A percentile compares a stretch with the other conserved stretches of the same genome.
phyloP scores from a whole-genome alignment of 2,329 filamentous ascomycete genomes.

The Fusarium brachygibbosum region DNA sequence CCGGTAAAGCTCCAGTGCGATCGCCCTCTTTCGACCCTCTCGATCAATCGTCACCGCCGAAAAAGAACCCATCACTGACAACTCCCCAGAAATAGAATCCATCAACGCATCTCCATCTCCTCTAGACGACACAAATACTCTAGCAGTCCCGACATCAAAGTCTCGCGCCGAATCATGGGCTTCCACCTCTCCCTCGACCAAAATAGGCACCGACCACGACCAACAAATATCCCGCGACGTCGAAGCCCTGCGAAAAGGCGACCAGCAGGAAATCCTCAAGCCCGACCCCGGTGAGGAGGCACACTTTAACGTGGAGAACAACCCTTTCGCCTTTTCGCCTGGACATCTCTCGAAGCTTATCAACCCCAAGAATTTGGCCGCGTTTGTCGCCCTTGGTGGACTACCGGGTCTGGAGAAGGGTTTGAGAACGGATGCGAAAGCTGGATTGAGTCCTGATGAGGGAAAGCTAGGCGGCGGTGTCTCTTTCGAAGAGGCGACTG shows the following conservation, averaged over 20 bases:
- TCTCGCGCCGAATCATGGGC: slow-evolving; percentile 36
- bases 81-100: slow-evolving; percentile 22
- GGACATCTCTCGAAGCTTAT: slow-evolving; percentile 85
- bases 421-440: slow-evolving; percentile 75
- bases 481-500: slow-evolving; percentile 74
- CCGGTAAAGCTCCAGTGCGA: slow-evolving; percentile 44
- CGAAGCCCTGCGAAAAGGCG: slow-evolving; percentile 36
- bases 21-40: neutral
- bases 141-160: slow-evolving; percentile 31
- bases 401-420: slow-evolving; percentile 80
- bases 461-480: slow-evolving; percentile 70
- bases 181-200: slow-evolving; percentile 36
- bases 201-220: slow-evolving; percentile 39
- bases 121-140: slow-evolving; percentile 36
- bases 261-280: slow-evolving; percentile 59
- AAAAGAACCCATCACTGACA: slow-evolving; percentile 3
- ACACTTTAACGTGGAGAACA: slow-evolving; percentile 78
- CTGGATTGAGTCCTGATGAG: slow-evolving; percentile 83
- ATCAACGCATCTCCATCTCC: slow-evolving; percentile 33
- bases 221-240: slow-evolving; percentile 28
- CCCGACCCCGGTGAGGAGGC: slow-evolving; percentile 79
- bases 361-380: slow-evolving; percentile 85
- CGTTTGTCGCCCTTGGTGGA: slow-evolving; percentile 83
- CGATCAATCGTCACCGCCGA: neutral
- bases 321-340: slow-evolving; percentile 84